A percentile compares a stretch with the other conserved stretches of the same genome.
phyloP scores from a whole-genome alignment of 257 asterid genomes.

The Voacanga thouarsii region DNA sequence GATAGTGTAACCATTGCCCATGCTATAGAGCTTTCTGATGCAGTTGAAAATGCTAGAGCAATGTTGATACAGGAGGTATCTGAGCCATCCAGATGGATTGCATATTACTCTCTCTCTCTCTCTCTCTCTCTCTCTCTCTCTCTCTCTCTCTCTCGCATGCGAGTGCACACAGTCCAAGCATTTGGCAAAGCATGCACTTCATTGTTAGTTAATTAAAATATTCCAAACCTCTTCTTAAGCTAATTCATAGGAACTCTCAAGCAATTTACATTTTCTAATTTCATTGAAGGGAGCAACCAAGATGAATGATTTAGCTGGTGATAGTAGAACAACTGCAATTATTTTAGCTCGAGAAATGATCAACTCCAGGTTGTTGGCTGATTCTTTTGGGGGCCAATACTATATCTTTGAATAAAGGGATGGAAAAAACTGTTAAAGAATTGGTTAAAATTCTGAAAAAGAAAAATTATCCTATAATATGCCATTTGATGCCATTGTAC shows the following conservation, averaged over 20 bases:
- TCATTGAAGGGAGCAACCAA: constrained; percentile 67
- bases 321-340: constrained; percentile 93
- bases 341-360: constrained; percentile 91
- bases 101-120: too few relatives aligned
- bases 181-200: background rate
- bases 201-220: background rate
- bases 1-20: constrained; percentile 93
- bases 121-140: background rate
- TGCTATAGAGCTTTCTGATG: constrained; percentile 87
- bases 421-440: constrained; percentile 67
- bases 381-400: constrained; percentile 91
- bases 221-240: background rate
- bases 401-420: constrained; percentile 70
- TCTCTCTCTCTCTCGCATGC: background rate
- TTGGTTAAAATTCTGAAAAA: constrained; percentile 54
- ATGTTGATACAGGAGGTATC: constrained; percentile 79
- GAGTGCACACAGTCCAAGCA: background rate
- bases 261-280: background rate
- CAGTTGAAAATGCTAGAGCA: constrained; percentile 87
- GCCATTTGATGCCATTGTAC: background rate
- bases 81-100: background rate
- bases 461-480: constrained; percentile 50
- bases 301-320: constrained; percentile 86
- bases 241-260: background rate
- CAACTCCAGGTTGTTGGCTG: constrained; percentile 66